Conservation (phyloP, 495 filamentous ascomycete species). For the Talaromyces wortmannii region DNA sequence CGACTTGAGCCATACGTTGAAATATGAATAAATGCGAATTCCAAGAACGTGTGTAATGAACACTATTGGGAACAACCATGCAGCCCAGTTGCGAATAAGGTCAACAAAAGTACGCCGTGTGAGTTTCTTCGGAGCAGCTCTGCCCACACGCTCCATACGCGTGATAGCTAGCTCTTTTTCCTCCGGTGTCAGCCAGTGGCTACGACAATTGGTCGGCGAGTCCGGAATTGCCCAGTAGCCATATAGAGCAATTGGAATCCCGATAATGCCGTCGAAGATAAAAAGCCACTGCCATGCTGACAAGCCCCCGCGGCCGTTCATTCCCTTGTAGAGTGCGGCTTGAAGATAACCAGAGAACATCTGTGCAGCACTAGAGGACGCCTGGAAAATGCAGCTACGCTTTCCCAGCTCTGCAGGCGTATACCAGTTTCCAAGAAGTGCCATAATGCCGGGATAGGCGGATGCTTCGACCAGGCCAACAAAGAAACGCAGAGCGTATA, state of each 20-base stretch:
- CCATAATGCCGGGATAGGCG: conserved; percentile 42
- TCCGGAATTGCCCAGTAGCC: conserved; percentile 19
- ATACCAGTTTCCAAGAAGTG: conserved; percentile 46
- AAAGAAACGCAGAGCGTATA: conserved; percentile 44
- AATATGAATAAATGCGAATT: conserved; percentile 14
- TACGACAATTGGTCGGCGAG: conserved; percentile 14
- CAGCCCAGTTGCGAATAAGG: conserved; percentile 10
- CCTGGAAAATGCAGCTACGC: conserved; percentile 29
- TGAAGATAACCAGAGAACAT: conserved; percentile 47
- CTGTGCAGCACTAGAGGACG: conserved; percentile 13
- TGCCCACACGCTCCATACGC: conserved; percentile 37
- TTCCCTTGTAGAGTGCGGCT: conserved; percentile 33
- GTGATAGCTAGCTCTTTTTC: conserved; percentile 12
- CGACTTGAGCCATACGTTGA: conserved; percentile 29
- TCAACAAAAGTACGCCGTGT: conserved; percentile 6
- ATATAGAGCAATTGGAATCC: conserved; percentile 28
- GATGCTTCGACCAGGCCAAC: conserved; percentile 39
- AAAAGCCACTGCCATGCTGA: conserved; percentile 37
- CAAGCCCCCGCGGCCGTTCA: conserved; percentile 29
- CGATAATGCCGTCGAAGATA: conserved; percentile 41
- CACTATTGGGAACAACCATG: conserved; percentile 10
- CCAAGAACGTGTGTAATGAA: conserved; percentile 11
- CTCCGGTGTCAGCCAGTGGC: conserved; percentile 21
- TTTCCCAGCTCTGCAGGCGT: conserved; percentile 21
- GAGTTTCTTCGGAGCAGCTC: conserved; percentile 16